Conservation (phyloP, 1,284 basidiomycete species). For the Meripilus lineatus region DNA sequence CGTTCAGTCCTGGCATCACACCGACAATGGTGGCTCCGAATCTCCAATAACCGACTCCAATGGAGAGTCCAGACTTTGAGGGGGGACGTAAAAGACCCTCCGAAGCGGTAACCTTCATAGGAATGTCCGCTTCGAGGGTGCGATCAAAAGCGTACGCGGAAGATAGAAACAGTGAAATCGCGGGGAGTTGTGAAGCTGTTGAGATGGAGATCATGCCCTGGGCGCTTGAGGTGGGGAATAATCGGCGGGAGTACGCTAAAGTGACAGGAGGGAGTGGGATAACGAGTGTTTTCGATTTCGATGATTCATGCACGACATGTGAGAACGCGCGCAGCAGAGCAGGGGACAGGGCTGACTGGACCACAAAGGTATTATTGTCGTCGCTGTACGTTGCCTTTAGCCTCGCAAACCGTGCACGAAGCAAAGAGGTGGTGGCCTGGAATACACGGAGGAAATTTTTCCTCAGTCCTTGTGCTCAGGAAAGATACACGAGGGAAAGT, state of each 20-base stretch:
- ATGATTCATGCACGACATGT: not conserved
- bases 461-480: constrained; percentile 3
- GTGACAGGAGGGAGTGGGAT: constrained; percentile 22
- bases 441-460: not conserved
- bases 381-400: constrained; percentile 22
- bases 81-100: constrained; percentile 18
- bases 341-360: constrained; percentile 18
- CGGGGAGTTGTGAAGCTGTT: constrained; percentile 15
- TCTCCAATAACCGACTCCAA: constrained; percentile 24
- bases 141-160: constrained; percentile 23
- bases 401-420: constrained; percentile 19
- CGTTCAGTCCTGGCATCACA: constrained; percentile 21
- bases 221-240: constrained; percentile 26
- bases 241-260: constrained; percentile 26
- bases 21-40: constrained; percentile 26
- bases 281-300: not conserved
- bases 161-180: constrained; percentile 18
- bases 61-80: constrained; percentile 24
- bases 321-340: constrained; percentile 4
- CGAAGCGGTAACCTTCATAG: constrained; percentile 9
- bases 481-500: not conserved
- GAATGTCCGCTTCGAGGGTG: constrained; percentile 11
- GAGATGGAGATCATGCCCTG: constrained; percentile 23
- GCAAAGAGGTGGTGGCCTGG: constrained; percentile 26
- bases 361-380: constrained; percentile 22